These are phyloP conservation scores for Penicillium steckii DNA, from an alignment of 495 filamentous ascomycete species.

Conservation along the genomic window DNA sequence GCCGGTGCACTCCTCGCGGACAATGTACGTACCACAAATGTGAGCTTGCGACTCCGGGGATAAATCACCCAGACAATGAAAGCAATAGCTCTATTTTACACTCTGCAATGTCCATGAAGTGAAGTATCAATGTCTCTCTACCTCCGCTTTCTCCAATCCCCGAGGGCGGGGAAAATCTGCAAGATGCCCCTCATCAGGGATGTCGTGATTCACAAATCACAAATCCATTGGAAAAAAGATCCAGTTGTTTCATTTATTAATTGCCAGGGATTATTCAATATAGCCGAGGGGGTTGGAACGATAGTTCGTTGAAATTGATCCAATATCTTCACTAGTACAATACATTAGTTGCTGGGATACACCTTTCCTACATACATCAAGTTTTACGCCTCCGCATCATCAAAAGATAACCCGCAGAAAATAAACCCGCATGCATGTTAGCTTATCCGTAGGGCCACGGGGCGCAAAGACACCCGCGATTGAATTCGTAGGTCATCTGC, in stretches of 20 bases:
- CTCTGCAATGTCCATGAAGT: no score
- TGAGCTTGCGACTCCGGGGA: constrained; percentile 3
- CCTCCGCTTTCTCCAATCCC: background rate
- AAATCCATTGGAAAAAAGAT: constrained; percentile 11
- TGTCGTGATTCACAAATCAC: background rate
- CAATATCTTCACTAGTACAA: no score
- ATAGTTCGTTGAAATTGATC: no score
- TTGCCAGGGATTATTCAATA: no score
- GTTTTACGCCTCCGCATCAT: constrained; percentile 1
- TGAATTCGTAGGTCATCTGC: constrained; percentile 34
- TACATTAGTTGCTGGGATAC: no score
- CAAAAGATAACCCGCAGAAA: constrained; percentile 8
- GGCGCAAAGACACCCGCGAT: constrained; percentile 4
- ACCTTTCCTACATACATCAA: no score
- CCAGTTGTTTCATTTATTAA: no score
- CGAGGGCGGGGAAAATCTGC: constrained; percentile 7
- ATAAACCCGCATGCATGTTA: constrained; percentile 16
- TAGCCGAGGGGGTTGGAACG: background rate
- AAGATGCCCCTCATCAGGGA: constrained; percentile 8
- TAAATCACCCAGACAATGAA: background rate
- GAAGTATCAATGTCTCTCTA: no score
- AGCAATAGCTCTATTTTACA: no score
- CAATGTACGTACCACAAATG: constrained; percentile 10
- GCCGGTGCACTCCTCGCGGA: constrained; percentile 5
- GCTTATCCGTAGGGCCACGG: constrained; percentile 1